phyloP scores from a whole-genome alignment of 257 asterid species.

The Leonotis leonurus region DNA sequence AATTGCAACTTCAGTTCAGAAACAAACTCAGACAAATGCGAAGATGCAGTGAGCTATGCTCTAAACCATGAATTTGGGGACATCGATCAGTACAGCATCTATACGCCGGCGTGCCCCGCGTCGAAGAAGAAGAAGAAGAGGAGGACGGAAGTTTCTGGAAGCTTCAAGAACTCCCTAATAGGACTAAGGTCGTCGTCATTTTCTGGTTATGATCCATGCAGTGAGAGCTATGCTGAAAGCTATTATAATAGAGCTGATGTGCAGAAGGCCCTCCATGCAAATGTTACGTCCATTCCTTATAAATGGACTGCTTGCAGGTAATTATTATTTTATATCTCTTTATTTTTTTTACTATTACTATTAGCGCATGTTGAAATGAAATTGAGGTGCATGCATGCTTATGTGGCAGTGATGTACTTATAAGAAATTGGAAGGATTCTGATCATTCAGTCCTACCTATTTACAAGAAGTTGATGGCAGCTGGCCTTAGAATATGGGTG shows the following conservation, averaged over 20 bases:
- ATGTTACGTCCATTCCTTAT: conserved; percentile 55
- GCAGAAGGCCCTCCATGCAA: conserved; percentile 79
- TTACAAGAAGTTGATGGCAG: conserved; percentile 61
- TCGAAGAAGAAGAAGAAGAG: conserved; percentile 6
- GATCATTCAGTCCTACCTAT: conserved; percentile 57
- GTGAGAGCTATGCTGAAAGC: conserved; percentile 65
- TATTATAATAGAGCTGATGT: conserved; percentile 69
- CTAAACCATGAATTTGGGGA: conserved; percentile 61
- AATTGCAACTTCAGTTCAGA: conserved; percentile 50
- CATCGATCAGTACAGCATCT: conserved; percentile 77
- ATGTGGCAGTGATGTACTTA: conserved; percentile 50
- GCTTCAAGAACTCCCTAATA: conserved; percentile 52
- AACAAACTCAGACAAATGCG: conserved; percentile 33
- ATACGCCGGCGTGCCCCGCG: conserved; percentile 45
- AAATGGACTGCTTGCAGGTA: conserved; percentile 95
- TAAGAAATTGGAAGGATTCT: conserved; percentile 72
- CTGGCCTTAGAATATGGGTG: conserved; percentile 76
- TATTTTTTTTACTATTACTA: background rate
- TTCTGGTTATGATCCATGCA: conserved; percentile 78
- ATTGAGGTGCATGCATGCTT: background rate
- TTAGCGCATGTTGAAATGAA: background rate
- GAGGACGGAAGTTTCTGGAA: conserved; percentile 11
- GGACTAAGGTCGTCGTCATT: conserved; percentile 33
- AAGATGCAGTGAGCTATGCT: conserved; percentile 46
- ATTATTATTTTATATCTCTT: background rate